Evolutionary conservation across 1,284 basidiomycete species (phyloP).

Genomic region (Coriolopsis trogii): DNA sequence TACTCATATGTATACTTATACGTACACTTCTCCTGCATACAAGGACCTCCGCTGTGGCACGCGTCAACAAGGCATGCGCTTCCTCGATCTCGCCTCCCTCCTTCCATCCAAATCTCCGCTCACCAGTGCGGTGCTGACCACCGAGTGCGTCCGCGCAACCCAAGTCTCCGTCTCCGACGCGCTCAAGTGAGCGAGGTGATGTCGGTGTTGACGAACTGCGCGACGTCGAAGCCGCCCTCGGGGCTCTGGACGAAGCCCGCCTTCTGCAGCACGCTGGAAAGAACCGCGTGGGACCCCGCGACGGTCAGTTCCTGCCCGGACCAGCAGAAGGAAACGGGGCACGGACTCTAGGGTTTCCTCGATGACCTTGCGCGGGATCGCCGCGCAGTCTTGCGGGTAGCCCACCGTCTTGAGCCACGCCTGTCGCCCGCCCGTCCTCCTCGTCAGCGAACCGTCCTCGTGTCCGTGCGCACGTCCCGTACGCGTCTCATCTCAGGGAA

Average conservation of each 20-base stretch:
- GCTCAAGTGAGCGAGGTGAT: constrained; percentile 46
- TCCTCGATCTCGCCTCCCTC: too few species aligned
- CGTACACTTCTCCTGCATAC: too few species aligned
- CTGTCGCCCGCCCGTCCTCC: constrained; percentile 32
- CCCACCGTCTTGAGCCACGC: constrained; percentile 83
- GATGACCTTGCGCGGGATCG: constrained; percentile 67
- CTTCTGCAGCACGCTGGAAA: constrained; percentile 64
- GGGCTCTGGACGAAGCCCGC: constrained; percentile 74
- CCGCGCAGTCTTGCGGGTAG: constrained; percentile 70
- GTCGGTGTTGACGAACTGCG: constrained; percentile 62
- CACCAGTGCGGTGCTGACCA: too few species aligned
- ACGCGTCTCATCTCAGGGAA: too few species aligned
- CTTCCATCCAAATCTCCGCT: too few species aligned
- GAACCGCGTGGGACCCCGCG: neutral
- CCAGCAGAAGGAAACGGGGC: neutral
- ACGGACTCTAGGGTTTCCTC: constrained; percentile 70
- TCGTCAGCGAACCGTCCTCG: too few species aligned
- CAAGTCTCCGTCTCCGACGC: neutral
- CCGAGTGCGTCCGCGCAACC: too few species aligned
- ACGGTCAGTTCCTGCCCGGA: neutral
- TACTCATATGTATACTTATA: too few species aligned
- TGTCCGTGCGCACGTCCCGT: too few species aligned
- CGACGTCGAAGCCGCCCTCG: constrained; percentile 58
- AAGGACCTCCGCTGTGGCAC: too few species aligned
- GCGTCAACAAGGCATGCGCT: too few species aligned